These are phyloP conservation scores for Endocladia muricata DNA, from an alignment of 31 red algal species.

Conservation along the genomic window DNA sequence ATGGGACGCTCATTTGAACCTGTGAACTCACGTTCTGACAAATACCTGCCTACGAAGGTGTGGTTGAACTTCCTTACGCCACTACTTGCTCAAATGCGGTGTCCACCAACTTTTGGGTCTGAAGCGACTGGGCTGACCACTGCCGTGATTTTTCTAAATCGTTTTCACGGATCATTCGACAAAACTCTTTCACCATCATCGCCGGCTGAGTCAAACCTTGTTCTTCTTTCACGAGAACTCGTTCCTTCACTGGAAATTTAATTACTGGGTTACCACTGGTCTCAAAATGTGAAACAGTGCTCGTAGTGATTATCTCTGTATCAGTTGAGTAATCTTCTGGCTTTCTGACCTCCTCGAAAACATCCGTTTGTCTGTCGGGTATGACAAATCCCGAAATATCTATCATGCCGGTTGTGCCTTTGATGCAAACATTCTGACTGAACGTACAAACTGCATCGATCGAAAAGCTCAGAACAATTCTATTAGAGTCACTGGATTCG, in stretches of 20 bases:
- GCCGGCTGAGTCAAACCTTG: conserved; percentile 17
- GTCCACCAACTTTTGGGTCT: conserved; percentile 35
- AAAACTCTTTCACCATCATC: conserved; percentile 42
- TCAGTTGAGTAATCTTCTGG: conserved; percentile 3
- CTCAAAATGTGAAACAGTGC: neutral
- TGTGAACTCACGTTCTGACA: no score
- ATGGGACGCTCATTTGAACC: no score
- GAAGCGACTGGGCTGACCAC: conserved; percentile 24
- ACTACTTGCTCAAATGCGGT: conserved; percentile 16
- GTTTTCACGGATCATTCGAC: conserved; percentile 27
- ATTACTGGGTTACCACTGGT: conserved; percentile 1
- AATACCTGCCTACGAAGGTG: no score
- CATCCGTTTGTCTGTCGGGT: neutral
- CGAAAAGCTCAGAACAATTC: neutral
- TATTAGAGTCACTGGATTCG: no score
- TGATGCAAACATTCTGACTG: neutral
- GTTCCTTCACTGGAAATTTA: conserved; percentile 17
- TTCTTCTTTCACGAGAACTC: conserved; percentile 18
- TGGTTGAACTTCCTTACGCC: neutral
- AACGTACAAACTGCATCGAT: neutral
- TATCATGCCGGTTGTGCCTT: neutral
- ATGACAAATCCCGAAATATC: neutral
- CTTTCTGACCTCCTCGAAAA: conserved; percentile 17
- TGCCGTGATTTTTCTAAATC: conserved; percentile 9
- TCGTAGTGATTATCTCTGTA: conserved; percentile 8